Evolutionary conservation across 139 green algal species (phyloP), one percentile per base, ranked within the genome.

Genomic region (Chlamydomonas sp.): DNA sequence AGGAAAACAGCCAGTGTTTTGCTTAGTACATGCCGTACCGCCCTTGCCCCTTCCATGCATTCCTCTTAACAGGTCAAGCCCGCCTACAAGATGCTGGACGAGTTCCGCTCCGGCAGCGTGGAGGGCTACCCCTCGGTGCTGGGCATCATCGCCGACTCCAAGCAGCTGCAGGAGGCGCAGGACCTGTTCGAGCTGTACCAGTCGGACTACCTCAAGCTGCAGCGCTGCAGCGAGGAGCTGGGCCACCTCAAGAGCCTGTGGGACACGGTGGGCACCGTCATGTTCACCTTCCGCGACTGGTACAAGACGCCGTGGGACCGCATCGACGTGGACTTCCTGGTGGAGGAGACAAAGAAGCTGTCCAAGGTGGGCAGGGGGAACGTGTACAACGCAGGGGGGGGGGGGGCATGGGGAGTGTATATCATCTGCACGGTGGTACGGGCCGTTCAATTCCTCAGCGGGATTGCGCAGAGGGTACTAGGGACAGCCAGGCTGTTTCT

Each of bases 181-280:
- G 77, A 98, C 18, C 91, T 98, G 73, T 99, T 99, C 91, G 97
- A 98, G 94, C 92, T 98, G 9, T 96, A 95, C 84, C 85, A 91
- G 81, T 91, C 90, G 16, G 95, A 97, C 89, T 98, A 98, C 94
- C 79, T 97, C 5, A 85, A 93, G 77, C 92, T 99, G 80, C 92
- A 93, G 73, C 92, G 95, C 83, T 99, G 96, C 91, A 88, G 85
- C 86, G 97, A 99, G 91, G 96, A 99, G 92, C 90, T 99, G 67
- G 72, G 87, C 17, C 93, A 97, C 89, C 93, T 99, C 7, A 98
- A 97, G 92, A 84, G 81, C 8, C 84, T 97, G 20, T 98, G 96
- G 96, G 96, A 98, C 90, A 95, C 93, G 91, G 91, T 96, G 7
- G 92, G 85, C 17, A 90, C 89, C 1, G 96, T 98, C 20, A 94